phyloP scores from a whole-genome alignment of 176 grass and related monocot species.

The Alopecurus myosuroides region DNA sequence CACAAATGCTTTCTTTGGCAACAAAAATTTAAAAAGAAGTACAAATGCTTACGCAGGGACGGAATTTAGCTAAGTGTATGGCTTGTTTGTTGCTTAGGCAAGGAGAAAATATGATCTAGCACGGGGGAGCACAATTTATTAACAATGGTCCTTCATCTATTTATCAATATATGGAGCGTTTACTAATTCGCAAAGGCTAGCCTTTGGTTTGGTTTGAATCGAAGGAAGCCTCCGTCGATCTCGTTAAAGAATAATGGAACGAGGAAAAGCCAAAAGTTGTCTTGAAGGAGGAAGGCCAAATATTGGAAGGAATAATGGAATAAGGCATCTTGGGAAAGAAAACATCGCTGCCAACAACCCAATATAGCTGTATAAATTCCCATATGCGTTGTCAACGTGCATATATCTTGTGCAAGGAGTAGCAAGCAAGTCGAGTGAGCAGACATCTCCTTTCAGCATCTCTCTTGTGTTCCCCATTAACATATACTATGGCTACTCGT shows the following conservation, averaged over 20 bases:
- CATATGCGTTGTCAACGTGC: not conserved
- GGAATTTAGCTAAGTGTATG: no score
- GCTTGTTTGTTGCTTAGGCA: no score
- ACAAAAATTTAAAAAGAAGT: no score
- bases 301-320: conserved; percentile 1
- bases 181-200: no score
- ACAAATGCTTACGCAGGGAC: no score
- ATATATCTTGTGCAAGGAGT: not conserved
- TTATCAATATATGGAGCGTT: not conserved
- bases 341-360: not conserved
- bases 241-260: no score
- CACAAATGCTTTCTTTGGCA: no score
- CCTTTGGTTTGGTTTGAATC: not conserved
- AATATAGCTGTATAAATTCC: not conserved
- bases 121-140: not conserved
- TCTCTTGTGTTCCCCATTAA: not conserved
- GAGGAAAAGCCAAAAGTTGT: not conserved
- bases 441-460: not conserved
- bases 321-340: conserved; percentile 15
- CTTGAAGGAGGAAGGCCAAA: not conserved
- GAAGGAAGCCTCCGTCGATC: not conserved
- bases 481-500: not conserved
- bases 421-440: not conserved
- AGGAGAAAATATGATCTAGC: not conserved
- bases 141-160: conserved; percentile 1